Percentiles rank a stretch among this genome's conserved stretches.
These are phyloP conservation scores for Beauveria sp. DNA, from an alignment of 2,329 filamentous ascomycete species.

Conservation along the genomic window DNA sequence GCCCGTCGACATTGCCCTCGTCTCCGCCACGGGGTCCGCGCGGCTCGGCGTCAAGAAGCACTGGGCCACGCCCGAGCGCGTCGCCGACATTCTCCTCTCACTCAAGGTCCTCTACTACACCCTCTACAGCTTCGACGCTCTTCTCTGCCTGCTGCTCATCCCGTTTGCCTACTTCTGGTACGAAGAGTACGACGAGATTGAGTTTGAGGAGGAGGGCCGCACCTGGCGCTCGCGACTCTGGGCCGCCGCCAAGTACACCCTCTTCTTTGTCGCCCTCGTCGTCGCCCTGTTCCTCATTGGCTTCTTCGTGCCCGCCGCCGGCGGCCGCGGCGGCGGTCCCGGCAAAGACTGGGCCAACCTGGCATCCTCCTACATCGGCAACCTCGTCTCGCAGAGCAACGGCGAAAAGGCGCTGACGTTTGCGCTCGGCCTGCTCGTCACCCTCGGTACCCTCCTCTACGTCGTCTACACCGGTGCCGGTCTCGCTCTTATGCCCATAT, in stretches of 20 bases:
- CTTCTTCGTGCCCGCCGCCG: slow-evolving; percentile 84
- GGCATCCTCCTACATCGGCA: slow-evolving; percentile 85
- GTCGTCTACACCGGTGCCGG: slow-evolving; percentile 83
- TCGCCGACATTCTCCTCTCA: slow-evolving; percentile 70
- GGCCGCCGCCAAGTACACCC: slow-evolving; percentile 85
- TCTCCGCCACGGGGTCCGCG: slow-evolving; percentile 76
- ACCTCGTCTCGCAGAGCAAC: slow-evolving; percentile 65
- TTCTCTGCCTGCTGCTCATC: slow-evolving; percentile 82
- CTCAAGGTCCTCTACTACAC: slow-evolving; percentile 87
- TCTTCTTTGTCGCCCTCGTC: slow-evolving; percentile 73
- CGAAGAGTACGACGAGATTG: slow-evolving; percentile 92
- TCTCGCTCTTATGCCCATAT: slow-evolving; percentile 79
- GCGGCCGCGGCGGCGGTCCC: slow-evolving; percentile 44
- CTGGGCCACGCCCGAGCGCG: slow-evolving; percentile 80
- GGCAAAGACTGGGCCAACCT: slow-evolving; percentile 60
- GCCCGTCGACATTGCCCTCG: slow-evolving; percentile 89
- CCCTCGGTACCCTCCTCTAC: slow-evolving; percentile 78
- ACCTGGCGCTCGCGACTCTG: slow-evolving; percentile 64
- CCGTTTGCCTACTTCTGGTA: slow-evolving; percentile 98
- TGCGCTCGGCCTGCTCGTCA: slow-evolving; percentile 78
- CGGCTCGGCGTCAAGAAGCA: slow-evolving; percentile 78
- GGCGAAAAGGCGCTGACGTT: slow-evolving; percentile 91
- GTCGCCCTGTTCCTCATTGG: slow-evolving; percentile 82
- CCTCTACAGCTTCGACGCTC: slow-evolving; percentile 82
- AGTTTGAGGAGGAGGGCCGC: slow-evolving; percentile 72